A percentile compares a stretch with the other conserved stretches of the same genome.
Evolutionary conservation across 495 filamentous ascomycete genomes (phyloP).

Genomic region (Penicillium manginii): DNA sequence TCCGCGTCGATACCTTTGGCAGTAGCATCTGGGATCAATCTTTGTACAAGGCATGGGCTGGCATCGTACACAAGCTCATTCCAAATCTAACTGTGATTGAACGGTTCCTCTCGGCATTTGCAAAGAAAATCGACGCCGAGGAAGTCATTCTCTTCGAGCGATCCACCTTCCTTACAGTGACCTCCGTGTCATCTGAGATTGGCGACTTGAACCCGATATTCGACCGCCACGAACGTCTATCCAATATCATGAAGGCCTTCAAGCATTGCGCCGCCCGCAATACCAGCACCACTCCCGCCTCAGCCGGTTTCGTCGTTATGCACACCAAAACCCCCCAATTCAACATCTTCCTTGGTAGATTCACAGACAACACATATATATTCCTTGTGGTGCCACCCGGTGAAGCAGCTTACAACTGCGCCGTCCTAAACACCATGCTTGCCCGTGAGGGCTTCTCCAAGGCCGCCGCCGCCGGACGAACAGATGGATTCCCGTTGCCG

Average conservation of each 20-base stretch:
- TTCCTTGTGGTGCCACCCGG: slow-evolving; percentile 87
- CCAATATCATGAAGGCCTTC: slow-evolving; percentile 96
- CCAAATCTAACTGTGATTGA: slow-evolving; percentile 93
- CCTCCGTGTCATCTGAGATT: slow-evolving; percentile 71
- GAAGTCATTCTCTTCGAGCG: slow-evolving; percentile 96
- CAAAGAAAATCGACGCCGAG: slow-evolving; percentile 82
- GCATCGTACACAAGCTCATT: slow-evolving; percentile 93
- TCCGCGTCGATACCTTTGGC: slow-evolving; percentile 73
- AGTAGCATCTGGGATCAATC: slow-evolving; percentile 99
- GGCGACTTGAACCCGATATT: slow-evolving; percentile 82
- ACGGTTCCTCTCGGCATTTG: slow-evolving; percentile 74
- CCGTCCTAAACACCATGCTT: slow-evolving; percentile 84
- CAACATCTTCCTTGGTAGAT: slow-evolving; percentile 87
- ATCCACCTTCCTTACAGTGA: slow-evolving; percentile 93
- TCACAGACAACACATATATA: slow-evolving; percentile 96
- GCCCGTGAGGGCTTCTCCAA: slow-evolving; percentile 76
- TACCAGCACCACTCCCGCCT: slow-evolving; percentile 54
- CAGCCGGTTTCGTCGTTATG: slow-evolving; percentile 66
- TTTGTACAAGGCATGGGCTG: slow-evolving; percentile 97
- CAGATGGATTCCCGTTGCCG: slow-evolving; percentile 51
- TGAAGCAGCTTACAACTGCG: slow-evolving; percentile 84
- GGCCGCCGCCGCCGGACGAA: slow-evolving; percentile 40
- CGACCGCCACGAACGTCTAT: slow-evolving; percentile 92
- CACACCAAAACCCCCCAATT: slow-evolving; percentile 73
- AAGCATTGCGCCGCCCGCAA: slow-evolving; percentile 77